Base-by-base conservation (phyloP, 2,329 filamentous ascomycete species). In the Penicillium nordicum region DNA sequence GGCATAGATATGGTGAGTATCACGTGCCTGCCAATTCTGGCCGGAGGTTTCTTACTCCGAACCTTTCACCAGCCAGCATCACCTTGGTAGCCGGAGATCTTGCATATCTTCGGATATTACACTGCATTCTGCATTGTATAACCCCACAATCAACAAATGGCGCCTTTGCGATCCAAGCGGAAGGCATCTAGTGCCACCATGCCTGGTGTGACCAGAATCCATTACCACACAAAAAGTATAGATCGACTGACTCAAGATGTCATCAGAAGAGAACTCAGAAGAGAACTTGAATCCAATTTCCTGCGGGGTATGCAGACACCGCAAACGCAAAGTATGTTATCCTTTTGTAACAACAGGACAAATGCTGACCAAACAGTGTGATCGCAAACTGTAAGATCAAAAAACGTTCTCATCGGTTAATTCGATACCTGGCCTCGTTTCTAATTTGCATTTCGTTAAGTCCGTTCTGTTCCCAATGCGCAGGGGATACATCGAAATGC, bases 261-360 rank as follows among this genome's bases (percentile, higher is more conserved):
- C 14, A 48, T 16, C 25, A 63, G 58, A 57, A 6, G 52, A 56
- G 11, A 49, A 41, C 9, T 16, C 25, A 63, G 58, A 57, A 6
- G 52, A 56, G 11, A 49, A 41, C 8, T 10, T 59, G 41, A 64
- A 58, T 53, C 38, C 55, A 0, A 66, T 66, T 10, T 64, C 64
- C 5, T 66, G 64, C 41, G 63, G 65, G 36, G 12, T 48, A 45
- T 66, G 64, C 37, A 61, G 64, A 46, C 63, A 65, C 30, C 57
- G 58, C 6, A 66, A 66, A 57, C 65, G 63, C 56, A 65, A 65
- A 43, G 63, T 66, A 37, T 27, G 62, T 57, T 37, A 7, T 30
- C 16, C 8, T 29, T 9, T 30, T 41, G 18, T 10, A 43, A 11
- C 11, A 14, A n/a, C 25, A 36, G 29, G 12, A 36, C 5, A 40